Conservation (phyloP, 768 basidiomycete genomes). For the Lactarius hengduanensis region DNA sequence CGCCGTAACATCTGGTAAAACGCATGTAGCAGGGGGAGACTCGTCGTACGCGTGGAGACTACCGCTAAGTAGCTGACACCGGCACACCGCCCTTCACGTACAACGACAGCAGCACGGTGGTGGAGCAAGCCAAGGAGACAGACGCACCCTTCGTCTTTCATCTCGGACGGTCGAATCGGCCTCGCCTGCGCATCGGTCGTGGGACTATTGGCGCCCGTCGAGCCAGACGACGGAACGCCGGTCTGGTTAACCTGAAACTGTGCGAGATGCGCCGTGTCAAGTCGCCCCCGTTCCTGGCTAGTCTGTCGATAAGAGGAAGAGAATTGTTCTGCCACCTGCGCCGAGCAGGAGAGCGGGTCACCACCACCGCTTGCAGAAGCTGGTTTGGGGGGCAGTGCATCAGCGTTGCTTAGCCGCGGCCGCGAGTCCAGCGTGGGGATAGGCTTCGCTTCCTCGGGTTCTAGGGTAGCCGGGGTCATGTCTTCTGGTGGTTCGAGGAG, state of each 20-base stretch:
- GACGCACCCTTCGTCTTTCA: conserved; percentile 99
- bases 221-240: conserved; percentile 15
- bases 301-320: conserved; percentile 62
- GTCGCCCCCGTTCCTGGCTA: conserved; percentile 58
- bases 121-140: conserved; percentile 8
- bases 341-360: conserved; percentile 52
- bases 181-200: conserved; percentile 35
- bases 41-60: conserved; percentile 20
- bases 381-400: conserved; percentile 25
- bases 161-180: conserved; percentile 79
- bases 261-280: conserved; percentile 22
- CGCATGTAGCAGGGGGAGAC: conserved; percentile 26
- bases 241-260: conserved; percentile 14
- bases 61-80: conserved; percentile 24
- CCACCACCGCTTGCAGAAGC: background rate
- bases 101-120: background rate
- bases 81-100: conserved; percentile 3
- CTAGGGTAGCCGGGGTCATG: background rate
- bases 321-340: conserved; percentile 64
- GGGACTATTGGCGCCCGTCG: background rate
- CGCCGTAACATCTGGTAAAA: conserved; percentile 27
- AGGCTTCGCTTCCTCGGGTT: conserved; percentile 1
- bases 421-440: conserved; percentile 21
- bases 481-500: conserved; percentile 22
- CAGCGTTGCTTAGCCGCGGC: background rate